Base-by-base conservation (phyloP, 78 protist species). In the Monosiga brevicollis region DNA sequence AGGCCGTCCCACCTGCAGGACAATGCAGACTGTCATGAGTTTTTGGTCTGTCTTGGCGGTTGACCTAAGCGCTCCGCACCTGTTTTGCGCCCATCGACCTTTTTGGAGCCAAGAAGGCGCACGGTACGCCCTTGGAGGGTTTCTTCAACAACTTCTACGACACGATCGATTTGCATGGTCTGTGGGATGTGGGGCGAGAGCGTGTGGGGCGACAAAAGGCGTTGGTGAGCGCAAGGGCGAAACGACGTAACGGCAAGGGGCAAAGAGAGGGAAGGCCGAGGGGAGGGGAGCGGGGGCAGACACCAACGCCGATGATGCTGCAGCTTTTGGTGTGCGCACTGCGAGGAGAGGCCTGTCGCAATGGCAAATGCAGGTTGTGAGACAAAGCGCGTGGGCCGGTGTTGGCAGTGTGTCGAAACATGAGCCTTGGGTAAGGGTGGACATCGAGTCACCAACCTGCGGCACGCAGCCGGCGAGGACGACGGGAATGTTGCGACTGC, bases 391-490 rank as follows among this genome's bases (percentile, higher is more conserved):
- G n/a, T n/a, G n/a, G n/a, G n/a, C n/a, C n/a, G n/a, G n/a, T n/a
- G n/a, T n/a, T n/a, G n/a, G n/a, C n/a, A n/a, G n/a, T n/a, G n/a
- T n/a, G n/a, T n/a, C n/a, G n/a, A n/a, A n/a, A n/a, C n/a, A n/a
- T n/a, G n/a, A n/a, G n/a, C n/a, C n/a, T n/a, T n/a, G n/a, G n/a
- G n/a, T n/a, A n/a, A n/a, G n/a, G n/a, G n/a, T n/a, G n/a, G n/a
- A n/a, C n/a, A n/a, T n/a, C n/a, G n/a, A n/a, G n/a, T n/a, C n/a
- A n/a, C n/a, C n/a, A n/a, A n/a, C n/a, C n/a, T n/a, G n/a, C n/a
- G 90, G 81, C 9, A 89, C 92, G 81, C 92, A 92, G 73, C 92
- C 92, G 9, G 89, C 83, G 11, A 87, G 87, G 35, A 92, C 86
- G 62, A 84, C 78, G 24, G 78, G 55, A 78, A 43, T 82, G n/a